phyloP scores from a whole-genome alignment of 805 yeast species.

The Suhomyces prunicola region DNA sequence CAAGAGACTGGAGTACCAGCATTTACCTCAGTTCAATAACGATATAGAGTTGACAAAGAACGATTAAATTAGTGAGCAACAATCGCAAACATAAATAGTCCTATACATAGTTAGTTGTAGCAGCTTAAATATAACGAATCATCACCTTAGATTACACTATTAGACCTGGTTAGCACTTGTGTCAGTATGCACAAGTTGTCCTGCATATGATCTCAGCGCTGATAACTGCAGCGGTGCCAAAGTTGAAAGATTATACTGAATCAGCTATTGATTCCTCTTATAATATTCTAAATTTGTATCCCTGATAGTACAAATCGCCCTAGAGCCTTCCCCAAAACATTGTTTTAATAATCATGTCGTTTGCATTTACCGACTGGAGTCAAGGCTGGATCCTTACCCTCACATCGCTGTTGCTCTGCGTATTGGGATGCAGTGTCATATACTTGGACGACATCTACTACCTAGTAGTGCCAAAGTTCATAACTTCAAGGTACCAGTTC shows the following conservation, averaged over 20 bases:
- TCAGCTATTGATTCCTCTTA: not conserved
- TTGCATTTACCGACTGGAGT: constrained; percentile 9
- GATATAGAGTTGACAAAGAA: constrained; percentile 17
- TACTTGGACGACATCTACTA: constrained; percentile 55
- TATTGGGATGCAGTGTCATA: constrained; percentile 67
- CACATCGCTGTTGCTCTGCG: constrained; percentile 67
- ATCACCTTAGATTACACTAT: too few relatives aligned
- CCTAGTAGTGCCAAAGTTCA: constrained; percentile 35
- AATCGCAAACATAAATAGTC: not conserved
- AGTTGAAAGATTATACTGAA: not conserved
- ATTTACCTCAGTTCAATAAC: constrained; percentile 33
- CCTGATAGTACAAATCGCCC: not conserved
- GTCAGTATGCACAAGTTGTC: not conserved
- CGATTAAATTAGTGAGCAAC: constrained; percentile 3
- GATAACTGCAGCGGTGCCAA: not conserved
- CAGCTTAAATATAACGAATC: not conserved
- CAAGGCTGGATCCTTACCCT: constrained; percentile 67
- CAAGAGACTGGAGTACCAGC: constrained; percentile 20
- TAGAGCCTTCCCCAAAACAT: too few relatives aligned
- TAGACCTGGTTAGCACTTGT: too few relatives aligned
- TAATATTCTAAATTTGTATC: not conserved
- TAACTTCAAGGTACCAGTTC: constrained; percentile 44
- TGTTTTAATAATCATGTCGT: not conserved
- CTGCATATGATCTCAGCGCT: not conserved
- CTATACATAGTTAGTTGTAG: not conserved